Evolutionary conservation across 768 basidiomycete genomes (phyloP), one percentile per base, ranked within the genome.

Genomic region (Chalciporus piperatus): DNA sequence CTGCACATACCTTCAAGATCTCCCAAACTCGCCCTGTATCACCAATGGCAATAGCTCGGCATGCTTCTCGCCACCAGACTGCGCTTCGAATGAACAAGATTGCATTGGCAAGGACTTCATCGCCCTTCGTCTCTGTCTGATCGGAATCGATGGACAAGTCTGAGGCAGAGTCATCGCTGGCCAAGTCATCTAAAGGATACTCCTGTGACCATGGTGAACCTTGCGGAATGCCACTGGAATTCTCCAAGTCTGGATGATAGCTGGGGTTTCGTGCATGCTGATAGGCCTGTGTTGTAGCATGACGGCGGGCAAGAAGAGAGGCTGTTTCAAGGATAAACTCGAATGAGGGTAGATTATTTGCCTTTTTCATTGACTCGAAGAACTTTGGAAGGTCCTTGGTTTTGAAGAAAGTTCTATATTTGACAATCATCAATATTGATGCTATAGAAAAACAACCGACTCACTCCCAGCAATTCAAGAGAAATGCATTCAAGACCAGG

Each of bases 1-100:
- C n/a, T 37, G 12, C 35, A 13, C 32, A 14, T 39, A 62, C 47
- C 50, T 67, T 64, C 28, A 64, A 40, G 19, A 64, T 52, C 45
- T 65, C 66, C 54, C 57, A 63, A 10, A 67, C 54, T 32, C 60
- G 51, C 1, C 62, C 61, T 4, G 60, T 54, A 54, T 67, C 60
- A 17, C 65, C 66, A n/a, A 56, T 51, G 11, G 60, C 58, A 41
- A 64, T 52, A 3, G 66, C 66, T n/a, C 43, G 51, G 37, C 60
- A 60, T n/a, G 60, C 54, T 46, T 65, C 62, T 19, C 61, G 42
- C 59, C 63, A 65, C 55, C 58, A 56, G 12, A 64, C 55, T 1
- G 50, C 65, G 55, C 59, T 49, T 9, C 42, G 54, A 12, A 64
- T 60, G 22, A 64, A 64, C 27, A 27, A 27, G 27, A 27, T 27